Evolutionary conservation across 495 filamentous ascomycete genomes (phyloP), one percentile per base, ranked within the genome.

Genomic region (Letharia lupina): DNA sequence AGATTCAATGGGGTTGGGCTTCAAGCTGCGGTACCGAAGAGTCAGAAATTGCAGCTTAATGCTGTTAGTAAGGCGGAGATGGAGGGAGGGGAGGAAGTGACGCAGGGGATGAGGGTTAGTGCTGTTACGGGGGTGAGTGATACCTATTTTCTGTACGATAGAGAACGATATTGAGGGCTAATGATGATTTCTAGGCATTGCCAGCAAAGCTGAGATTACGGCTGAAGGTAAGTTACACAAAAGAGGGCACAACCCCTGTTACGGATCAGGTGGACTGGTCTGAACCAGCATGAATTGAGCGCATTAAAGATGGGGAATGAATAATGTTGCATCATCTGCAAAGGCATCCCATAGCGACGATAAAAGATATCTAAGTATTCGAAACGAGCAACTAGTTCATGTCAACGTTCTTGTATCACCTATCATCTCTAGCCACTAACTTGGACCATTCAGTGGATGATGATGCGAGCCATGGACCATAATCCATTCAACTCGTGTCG

Each of bases 191-290:
- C 20, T 68, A 88, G 86, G 74, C 82, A 57, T 81, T 88, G 68
- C 89, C 87, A 56, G 77, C 87, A 62, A 85, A 82, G 73, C 80
- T 98, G 65, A 86, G 92, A 44, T 78, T 98, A 69, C 84, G 95
- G 74, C 81, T 98, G 69, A 93, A 90, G 78, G 83, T 98, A 71
- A 85, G 85, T 61, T 97, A 90, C 76, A 79, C 82, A 47, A 88
- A 86, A 69, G 87, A 87, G 62, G 82, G 84, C 37, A 81, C 78
- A n/a, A 82, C 83, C 37, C 79, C 86, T 61, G 84, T 95, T 11
- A 89, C 86, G 71, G 95, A 98, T 70, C 91, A 96, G 77, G 92
- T 97, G 65, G 93, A 97, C 79, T 98, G 94, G 94, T 84, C 87
- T 60, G 94, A 98, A 75, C 90, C 91, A 42, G 77, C 79, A 12